Evolutionary conservation across 495 filamentous ascomycete species (phyloP), one percentile per base, ranked within the genome.

Genomic region (Echria macrotheca): DNA sequence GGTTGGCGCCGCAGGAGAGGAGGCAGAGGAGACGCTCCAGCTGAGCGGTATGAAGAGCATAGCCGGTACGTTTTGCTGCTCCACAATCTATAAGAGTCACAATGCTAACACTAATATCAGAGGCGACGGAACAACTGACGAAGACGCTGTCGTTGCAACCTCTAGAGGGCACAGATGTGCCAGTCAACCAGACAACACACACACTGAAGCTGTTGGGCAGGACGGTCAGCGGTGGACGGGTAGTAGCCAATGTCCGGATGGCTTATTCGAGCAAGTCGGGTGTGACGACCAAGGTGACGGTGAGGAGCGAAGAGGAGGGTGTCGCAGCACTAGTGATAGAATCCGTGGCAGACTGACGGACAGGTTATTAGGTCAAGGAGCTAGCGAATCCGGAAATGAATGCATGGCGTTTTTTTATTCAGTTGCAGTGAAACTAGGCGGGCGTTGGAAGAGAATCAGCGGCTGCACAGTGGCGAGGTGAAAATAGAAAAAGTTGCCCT

Each of bases 151-250:
- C 89, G 21, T 74, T 98, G 50, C 94, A 97, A 67, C 88, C 93
- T 17, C 76, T 98, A 15, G 93, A 97, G 63, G 93, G 93, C 47
- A 94, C 84, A 12, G 91, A 97, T 52, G 81, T 98, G 21, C 82
- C 87, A 11, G 77, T 94, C 50, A 93, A 80, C 61, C 83, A 82
- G 61, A 89, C 85, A 52, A 96, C 91, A 49, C 93, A 98, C 69
- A 88, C 89, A 8, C 81, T 98, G 60, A 96, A 95, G 72, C 79
- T 98, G 18, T 90, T 93, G 63, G 93, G 93, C 59, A 96, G 94
- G 81, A 96, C 91, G 17, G 83, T 97, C 53, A 84, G 77, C 21
- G 94, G 93, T 23, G 94, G 94, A 53, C 82, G 83, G 54, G 91
- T 98, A 2, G 90, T 89, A 28, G 85, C 86, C 41, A 81, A 84